Base-by-base conservation (phyloP, 306 rosid genomes). In the Begonia loranthoides region DNA sequence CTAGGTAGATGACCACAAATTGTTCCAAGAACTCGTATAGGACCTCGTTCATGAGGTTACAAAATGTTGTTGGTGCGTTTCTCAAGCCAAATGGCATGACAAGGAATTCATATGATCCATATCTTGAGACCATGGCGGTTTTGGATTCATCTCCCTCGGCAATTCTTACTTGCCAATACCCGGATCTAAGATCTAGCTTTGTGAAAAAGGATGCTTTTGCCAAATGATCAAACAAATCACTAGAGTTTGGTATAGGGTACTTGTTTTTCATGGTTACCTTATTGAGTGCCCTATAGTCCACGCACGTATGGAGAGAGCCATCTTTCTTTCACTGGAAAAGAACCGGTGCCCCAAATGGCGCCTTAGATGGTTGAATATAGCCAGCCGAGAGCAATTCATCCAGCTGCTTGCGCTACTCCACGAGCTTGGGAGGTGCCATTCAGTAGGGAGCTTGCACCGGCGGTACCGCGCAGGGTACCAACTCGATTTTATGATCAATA, bases 241-340 rank as follows among this genome's bases (percentile, higher is more conserved):
- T 17, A 3, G 21, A 15, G 1, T 36, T 15, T 0, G 55, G 41
- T 2, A 6, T 7, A 0, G 1, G 50, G 4, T 47, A 46, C 22
- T 63, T 63, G 6, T 63, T 63, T 22, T 54, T 36, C 0, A 59
- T 13, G 0, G n/a, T 56, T 0, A 56, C 24, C 10, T 56, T 56
- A 41, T 49, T 59, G 6, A 50, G 16, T 0, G 24, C 41, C 4
- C 19, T 0, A 13, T 50, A 49, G 0, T 50, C 56, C 2, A 50
- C 41, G 13, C 56, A 59, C 64, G 50, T 59, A 0, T 12, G 1
- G 4, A 59, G 1, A 0, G 55, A 39, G 0, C 50, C 64, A 39
- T 59, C 64, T 0, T 50, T 17, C 10, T 50, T 50, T 11, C n/a
- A 15, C 13, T 59, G 41, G 4, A 59, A 59, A 2, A 58, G 3